Percentiles rank a stretch among this genome's conserved stretches.
These are phyloP conservation scores for Fusarium annulatum DNA, from an alignment of 2,329 filamentous ascomycete genomes.

Conservation along the genomic window DNA sequence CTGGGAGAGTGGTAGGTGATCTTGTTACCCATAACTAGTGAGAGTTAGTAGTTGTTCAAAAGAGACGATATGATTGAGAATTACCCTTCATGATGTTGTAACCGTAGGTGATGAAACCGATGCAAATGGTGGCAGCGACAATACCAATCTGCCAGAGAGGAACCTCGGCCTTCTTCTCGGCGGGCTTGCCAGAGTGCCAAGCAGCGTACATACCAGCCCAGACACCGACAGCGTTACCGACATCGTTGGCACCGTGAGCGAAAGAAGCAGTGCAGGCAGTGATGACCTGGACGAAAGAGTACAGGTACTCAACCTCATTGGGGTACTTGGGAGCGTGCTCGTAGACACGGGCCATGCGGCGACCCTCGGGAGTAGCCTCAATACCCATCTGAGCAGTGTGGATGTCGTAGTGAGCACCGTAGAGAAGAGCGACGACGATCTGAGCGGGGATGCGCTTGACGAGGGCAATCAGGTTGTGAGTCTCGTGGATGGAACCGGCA, in stretches of 20 bases:
- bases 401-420: conserved; percentile 85
- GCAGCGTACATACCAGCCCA: conserved; percentile 78
- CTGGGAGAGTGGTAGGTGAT: conserved; percentile 75
- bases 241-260: conserved; percentile 81
- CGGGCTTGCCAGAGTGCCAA: conserved; percentile 72
- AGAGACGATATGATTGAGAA: conserved; percentile 30
- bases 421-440: conserved; percentile 71
- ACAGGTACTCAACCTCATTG: conserved; percentile 77
- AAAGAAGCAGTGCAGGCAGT: conserved; percentile 80
- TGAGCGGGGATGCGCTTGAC: conserved; percentile 76
- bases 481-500: conserved; percentile 78
- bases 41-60: conserved; percentile 19
- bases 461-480: conserved; percentile 73
- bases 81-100: conserved; percentile 87
- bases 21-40: conserved; percentile 82
- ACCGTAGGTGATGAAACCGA: conserved; percentile 78
- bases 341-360: conserved; percentile 71
- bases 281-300: conserved; percentile 73
- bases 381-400: conserved; percentile 80
- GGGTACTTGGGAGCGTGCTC: conserved; percentile 71
- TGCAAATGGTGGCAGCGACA: conserved; percentile 69
- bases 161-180: conserved; percentile 71
- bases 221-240: conserved; percentile 76
- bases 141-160: conserved; percentile 83
- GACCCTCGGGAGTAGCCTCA: conserved; percentile 76